phyloP scores from a whole-genome alignment of 192 early-diverging fungal genomes.

The Linnemannia exigua region DNA sequence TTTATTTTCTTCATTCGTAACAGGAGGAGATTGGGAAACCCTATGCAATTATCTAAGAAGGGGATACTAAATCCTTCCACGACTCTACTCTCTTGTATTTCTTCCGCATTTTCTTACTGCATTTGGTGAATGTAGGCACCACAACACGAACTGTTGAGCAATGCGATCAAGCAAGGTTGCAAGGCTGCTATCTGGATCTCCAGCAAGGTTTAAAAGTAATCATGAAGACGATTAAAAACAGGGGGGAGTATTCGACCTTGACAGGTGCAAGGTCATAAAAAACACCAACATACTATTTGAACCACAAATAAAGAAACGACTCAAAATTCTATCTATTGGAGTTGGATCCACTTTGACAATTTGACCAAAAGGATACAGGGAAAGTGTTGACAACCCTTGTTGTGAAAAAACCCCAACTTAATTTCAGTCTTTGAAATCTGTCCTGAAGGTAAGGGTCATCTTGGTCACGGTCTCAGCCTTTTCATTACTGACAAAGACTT shows the following conservation, averaged over 20 bases:
- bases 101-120: background rate
- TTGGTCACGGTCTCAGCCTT: slow-evolving; percentile 46
- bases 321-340: too few relatives aligned
- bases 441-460: slow-evolving; percentile 38
- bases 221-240: background rate
- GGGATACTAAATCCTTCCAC: too few relatives aligned
- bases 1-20: background rate
- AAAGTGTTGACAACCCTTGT: background rate
- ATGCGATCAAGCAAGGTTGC: slow-evolving; percentile 89
- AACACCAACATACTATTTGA: too few relatives aligned
- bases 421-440: slow-evolving; percentile 27
- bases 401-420: background rate
- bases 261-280: too few relatives aligned
- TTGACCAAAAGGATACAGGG: too few relatives aligned
- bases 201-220: slow-evolving; percentile 73
- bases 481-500: slow-evolving; percentile 40
- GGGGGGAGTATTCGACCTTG: too few relatives aligned
- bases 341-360: too few relatives aligned
- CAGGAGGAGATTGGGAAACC: background rate
- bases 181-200: slow-evolving; percentile 95
- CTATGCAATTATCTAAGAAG: background rate
- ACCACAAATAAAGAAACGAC: too few relatives aligned
- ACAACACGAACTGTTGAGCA: slow-evolving; percentile 77
- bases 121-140: slow-evolving; percentile 74
- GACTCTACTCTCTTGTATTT: background rate